These are phyloP conservation scores for Metschnikowia peoriensis DNA, from an alignment of 805 yeast species.

Conservation along the genomic window DNA sequence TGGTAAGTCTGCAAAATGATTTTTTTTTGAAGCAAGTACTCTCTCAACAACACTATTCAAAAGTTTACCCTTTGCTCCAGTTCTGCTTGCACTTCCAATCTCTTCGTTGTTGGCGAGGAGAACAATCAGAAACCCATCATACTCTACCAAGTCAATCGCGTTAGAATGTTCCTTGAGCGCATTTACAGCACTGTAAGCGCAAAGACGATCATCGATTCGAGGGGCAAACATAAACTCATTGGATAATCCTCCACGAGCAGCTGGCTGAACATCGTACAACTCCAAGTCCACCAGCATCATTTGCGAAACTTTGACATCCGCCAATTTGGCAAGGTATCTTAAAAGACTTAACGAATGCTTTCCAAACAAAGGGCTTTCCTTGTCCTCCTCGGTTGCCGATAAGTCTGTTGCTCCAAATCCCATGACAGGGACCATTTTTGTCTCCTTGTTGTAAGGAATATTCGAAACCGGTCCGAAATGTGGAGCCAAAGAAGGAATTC, in stretches of 20 bases:
- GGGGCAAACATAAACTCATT: conserved; percentile 40
- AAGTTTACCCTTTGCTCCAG: conserved; percentile 40
- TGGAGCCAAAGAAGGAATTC: conserved; percentile 40
- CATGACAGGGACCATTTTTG: conserved; percentile 39
- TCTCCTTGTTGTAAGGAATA: conserved; percentile 33
- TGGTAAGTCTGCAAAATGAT: conserved; percentile 5
- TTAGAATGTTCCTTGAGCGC: conserved; percentile 25
- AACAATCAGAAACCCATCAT: conserved; percentile 31
- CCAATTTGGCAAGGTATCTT: conserved; percentile 29
- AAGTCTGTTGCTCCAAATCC: conserved; percentile 21
- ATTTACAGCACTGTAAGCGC: conserved; percentile 38
- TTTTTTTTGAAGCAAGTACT: conserved; percentile 7
- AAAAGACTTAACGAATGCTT: conserved; percentile 34
- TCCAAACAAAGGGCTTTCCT: conserved; percentile 24
- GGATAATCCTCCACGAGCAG: conserved; percentile 36
- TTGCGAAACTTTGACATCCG: conserved; percentile 21
- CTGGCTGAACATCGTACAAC: conserved; percentile 35
- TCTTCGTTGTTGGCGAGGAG: conserved; percentile 42
- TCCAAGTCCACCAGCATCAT: conserved; percentile 36
- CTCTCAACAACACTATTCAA: conserved; percentile 22
- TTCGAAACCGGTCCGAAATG: conserved; percentile 33
- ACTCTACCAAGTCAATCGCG: conserved; percentile 15
- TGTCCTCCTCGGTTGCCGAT: conserved; percentile 29
- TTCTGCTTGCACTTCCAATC: conserved; percentile 38
- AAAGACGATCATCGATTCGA: conserved; percentile 41